Percentiles rank a stretch among this genome's conserved stretches.
Evolutionary conservation across 495 filamentous ascomycete genomes (phyloP).

Genomic region (Penicillium daleae): DNA sequence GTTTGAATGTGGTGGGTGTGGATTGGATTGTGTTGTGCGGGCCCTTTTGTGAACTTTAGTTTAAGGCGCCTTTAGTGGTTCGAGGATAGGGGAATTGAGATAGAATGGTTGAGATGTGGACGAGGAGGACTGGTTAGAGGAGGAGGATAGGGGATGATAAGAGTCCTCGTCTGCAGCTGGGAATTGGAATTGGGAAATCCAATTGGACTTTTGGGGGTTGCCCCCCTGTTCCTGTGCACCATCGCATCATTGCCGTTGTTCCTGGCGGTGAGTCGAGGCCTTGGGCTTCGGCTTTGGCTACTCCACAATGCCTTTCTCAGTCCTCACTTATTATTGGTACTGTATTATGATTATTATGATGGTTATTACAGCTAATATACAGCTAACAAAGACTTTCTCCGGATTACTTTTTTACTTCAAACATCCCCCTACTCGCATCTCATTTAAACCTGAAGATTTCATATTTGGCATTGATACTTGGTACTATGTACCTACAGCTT

Average conservation of each 20-base stretch:
- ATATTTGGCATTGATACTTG: neutral
- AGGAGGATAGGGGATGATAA: neutral
- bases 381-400: no score
- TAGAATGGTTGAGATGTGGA: neutral
- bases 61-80: neutral
- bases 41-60: constrained; percentile 8
- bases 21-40: constrained; percentile 10
- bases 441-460: neutral
- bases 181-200: neutral
- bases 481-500: neutral
- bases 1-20: constrained; percentile 11
- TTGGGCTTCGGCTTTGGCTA: neutral
- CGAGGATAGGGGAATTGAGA: neutral
- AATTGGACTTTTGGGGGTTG: neutral
- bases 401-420: neutral
- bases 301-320: constrained; percentile 20
- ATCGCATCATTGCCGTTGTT: constrained; percentile 27
- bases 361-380: no score
- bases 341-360: no score
- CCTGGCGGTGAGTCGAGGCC: constrained; percentile 27
- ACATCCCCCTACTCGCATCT: constrained; percentile 3
- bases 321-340: no score
- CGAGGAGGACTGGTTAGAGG: neutral
- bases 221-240: constrained; percentile 2
- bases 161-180: neutral